phyloP scores from a whole-genome alignment of 179 eudicot species.

The Pouteria campechiana region DNA sequence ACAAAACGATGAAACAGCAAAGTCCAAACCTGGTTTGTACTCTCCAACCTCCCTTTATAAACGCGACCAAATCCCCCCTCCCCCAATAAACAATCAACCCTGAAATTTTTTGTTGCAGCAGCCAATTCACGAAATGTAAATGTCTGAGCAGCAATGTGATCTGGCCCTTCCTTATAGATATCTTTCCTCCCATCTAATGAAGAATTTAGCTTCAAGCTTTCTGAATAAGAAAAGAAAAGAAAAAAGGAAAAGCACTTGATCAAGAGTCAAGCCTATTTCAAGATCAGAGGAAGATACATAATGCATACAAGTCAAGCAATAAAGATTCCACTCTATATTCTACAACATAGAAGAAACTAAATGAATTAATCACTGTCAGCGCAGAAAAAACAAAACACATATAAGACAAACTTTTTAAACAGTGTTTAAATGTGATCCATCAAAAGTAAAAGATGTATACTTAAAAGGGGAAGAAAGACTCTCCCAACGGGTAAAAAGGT shows the following conservation, averaged over 20 bases:
- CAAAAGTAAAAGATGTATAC: no score
- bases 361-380: not conserved
- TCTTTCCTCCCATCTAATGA: conserved; percentile 13
- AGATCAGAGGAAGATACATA: no score
- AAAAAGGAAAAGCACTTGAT: no score
- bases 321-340: no score
- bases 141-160: conserved; percentile 43
- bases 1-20: not conserved
- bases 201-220: conserved; percentile 17
- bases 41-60: conserved; percentile 53
- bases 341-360: not conserved
- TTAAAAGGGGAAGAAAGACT: no score
- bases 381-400: not conserved
- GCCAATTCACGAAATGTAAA: conserved; percentile 63
- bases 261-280: no score
- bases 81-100: conserved; percentile 49
- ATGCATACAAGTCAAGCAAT: no score
- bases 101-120: conserved; percentile 51
- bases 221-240: conserved; percentile 11
- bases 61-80: conserved; percentile 85
- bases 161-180: conserved; percentile 27
- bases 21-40: conserved; percentile 39
- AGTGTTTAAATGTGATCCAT: no score
- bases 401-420: no score
- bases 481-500: no score